A percentile compares a stretch with the other conserved stretches of the same genome.
Evolutionary conservation across 257 asterid species (phyloP).

Genomic region (Fraxinus excelsior): DNA sequence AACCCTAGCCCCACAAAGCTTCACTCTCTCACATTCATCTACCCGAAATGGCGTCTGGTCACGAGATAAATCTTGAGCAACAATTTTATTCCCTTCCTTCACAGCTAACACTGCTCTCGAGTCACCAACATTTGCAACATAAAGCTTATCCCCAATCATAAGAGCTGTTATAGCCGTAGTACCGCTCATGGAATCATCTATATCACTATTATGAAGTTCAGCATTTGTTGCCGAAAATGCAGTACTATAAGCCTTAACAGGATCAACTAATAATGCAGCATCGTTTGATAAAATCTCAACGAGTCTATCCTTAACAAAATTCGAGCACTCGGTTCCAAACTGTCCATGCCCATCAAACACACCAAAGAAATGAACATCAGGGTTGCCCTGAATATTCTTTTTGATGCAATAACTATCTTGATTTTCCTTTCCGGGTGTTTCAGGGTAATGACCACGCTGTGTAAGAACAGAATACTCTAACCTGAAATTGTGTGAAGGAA

Average conservation of each 20-base stretch:
- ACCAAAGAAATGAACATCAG: constrained; percentile 93
- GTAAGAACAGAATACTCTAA: constrained; percentile 70
- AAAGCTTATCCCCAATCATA: constrained; percentile 69
- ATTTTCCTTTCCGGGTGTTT: constrained; percentile 78
- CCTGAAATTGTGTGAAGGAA: constrained; percentile 77
- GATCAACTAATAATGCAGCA: constrained; percentile 69
- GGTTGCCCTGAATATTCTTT: constrained; percentile 70
- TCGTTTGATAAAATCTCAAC: constrained; percentile 62
- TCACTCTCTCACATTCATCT: constrained; percentile 93
- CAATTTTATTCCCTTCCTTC: constrained; percentile 62
- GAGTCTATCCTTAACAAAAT: constrained; percentile 74
- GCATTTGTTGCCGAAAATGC: constrained; percentile 73
- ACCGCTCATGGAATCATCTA: constrained; percentile 97
- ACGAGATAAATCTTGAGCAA: constrained; percentile 76
- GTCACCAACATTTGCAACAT: constrained; percentile 94
- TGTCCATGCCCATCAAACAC: constrained; percentile 96
- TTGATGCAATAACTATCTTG: constrained; percentile 78
- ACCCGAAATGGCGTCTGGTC: constrained; percentile 93
- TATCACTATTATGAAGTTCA: constrained; percentile 69
- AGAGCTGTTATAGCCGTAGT: constrained; percentile 91
- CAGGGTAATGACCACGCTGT: constrained; percentile 88
- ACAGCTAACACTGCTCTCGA: constrained; percentile 86
- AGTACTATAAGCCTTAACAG: constrained; percentile 67
- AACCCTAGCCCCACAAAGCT: constrained; percentile 90
- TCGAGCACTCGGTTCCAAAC: constrained; percentile 77